Conservation (phyloP, 345 rosid genomes). For the Aegle marmelos region DNA sequence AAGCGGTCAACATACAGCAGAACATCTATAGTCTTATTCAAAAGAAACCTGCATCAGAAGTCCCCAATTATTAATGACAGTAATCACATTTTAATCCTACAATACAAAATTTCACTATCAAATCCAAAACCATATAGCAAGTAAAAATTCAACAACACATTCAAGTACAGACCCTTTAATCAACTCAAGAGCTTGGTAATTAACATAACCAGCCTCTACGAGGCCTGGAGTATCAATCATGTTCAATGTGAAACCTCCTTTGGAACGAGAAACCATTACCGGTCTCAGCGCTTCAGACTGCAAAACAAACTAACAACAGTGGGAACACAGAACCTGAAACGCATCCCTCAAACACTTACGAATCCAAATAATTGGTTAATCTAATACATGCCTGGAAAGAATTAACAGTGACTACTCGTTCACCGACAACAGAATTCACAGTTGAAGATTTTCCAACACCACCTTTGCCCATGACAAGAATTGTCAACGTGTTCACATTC, state of each 20-base stretch:
- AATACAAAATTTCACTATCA: background rate
- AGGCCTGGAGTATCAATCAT: slow-evolving; percentile 81
- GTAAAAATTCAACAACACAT: background rate
- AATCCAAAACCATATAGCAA: background rate
- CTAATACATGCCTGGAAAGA: slow-evolving; percentile 51
- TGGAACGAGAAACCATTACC: slow-evolving; percentile 64
- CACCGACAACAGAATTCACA: slow-evolving; percentile 75
- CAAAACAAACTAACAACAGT: slow-evolving; percentile 2
- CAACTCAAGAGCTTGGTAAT: slow-evolving; percentile 72
- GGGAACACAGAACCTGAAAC: background rate
- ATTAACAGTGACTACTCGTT: slow-evolving; percentile 71
- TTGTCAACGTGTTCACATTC: slow-evolving; percentile 64
- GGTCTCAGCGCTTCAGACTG: slow-evolving; percentile 76
- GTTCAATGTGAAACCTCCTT: slow-evolving; percentile 74
- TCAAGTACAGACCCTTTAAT: slow-evolving; percentile 56
- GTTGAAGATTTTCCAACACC: slow-evolving; percentile 90
- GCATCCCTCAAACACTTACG: background rate
- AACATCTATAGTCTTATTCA: slow-evolving; percentile 72
- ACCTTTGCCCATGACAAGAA: slow-evolving; percentile 85
- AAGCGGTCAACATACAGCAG: slow-evolving; percentile 74
- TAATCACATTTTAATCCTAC: background rate
- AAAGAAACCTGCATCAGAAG: slow-evolving; percentile 54
- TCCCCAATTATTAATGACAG: background rate
- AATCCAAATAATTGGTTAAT: background rate
- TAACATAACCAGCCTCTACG: slow-evolving; percentile 85